A percentile compares a stretch with the other conserved stretches of the same genome.
These are phyloP conservation scores for Selenicereus undatus DNA, from an alignment of 148 eudicot species.

Conservation along the genomic window DNA sequence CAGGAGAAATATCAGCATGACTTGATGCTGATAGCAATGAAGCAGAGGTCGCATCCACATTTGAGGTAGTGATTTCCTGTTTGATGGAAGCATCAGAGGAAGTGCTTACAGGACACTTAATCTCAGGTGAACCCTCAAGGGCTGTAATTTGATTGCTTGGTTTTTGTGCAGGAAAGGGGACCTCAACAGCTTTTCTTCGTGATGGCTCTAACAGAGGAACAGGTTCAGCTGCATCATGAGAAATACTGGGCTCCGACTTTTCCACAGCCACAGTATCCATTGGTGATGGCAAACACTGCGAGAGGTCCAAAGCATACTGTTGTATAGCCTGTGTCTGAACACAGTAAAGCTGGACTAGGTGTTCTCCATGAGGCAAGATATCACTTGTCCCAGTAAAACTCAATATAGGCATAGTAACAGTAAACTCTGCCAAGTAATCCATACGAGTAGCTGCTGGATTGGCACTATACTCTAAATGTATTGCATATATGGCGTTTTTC, in stretches of 20 bases:
- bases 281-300: slow-evolving; percentile 90
- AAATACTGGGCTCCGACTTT: slow-evolving; percentile 55
- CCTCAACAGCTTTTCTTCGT: slow-evolving; percentile 50
- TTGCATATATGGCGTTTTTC: slow-evolving; percentile 94
- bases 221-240: slow-evolving; percentile 54
- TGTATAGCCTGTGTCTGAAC: slow-evolving; percentile 99
- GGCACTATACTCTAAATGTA: slow-evolving; percentile 84
- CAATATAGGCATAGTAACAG: slow-evolving; percentile 97
- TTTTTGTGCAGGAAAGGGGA: slow-evolving; percentile 46
- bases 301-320: slow-evolving; percentile 91
- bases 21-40: slow-evolving; percentile 39
- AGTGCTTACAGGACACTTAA: slow-evolving; percentile 41
- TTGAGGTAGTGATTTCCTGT: slow-evolving; percentile 37
- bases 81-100: slow-evolving; percentile 38
- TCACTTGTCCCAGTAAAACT: slow-evolving; percentile 95
- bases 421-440: slow-evolving; percentile 96
- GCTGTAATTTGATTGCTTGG: slow-evolving; percentile 27
- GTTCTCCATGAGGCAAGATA: slow-evolving; percentile 67
- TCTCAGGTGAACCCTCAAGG: slow-evolving; percentile 39
- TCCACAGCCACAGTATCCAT: slow-evolving; percentile 52
- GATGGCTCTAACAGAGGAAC: slow-evolving; percentile 43
- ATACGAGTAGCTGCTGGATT: slow-evolving; percentile 73
- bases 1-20: slow-evolving; percentile 46
- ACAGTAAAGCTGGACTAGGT: slow-evolving; percentile 85
- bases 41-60: slow-evolving; percentile 42